These are phyloP conservation scores for Bodo saltans DNA, from an alignment of 78 protist species.

Conservation along the genomic window DNA sequence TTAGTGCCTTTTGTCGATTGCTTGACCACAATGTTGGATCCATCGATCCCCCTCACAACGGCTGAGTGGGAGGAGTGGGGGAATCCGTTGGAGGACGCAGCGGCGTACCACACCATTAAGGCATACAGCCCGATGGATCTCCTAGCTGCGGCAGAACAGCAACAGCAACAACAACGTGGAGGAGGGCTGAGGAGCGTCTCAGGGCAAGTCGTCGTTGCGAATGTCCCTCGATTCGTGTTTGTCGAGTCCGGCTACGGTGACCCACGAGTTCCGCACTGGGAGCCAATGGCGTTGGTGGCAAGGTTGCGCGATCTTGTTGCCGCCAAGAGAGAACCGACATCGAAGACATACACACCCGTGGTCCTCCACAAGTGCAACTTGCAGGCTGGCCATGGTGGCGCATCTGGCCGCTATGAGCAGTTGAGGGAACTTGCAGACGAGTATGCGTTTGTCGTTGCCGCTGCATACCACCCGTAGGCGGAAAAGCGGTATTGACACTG, in stretches of 20 bases:
- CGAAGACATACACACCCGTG: too few relatives aligned
- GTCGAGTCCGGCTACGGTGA: background rate
- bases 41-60: conserved; percentile 55
- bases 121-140: conserved; percentile 21
- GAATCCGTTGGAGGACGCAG: conserved; percentile 33
- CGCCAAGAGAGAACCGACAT: background rate
- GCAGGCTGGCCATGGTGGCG: background rate
- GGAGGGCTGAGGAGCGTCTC: too few relatives aligned
- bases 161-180: too few relatives aligned
- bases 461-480: too few relatives aligned
- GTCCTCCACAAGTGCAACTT: background rate
- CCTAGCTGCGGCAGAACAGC: background rate
- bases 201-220: too few relatives aligned
- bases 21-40: conserved; percentile 58
- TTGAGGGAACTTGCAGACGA: background rate
- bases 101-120: conserved; percentile 33
- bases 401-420: background rate
- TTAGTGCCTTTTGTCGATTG: conserved; percentile 47
- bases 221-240: background rate
- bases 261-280: background rate
- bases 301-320: background rate
- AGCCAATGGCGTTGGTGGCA: background rate
- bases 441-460: conserved; percentile 1
- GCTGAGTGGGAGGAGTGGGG: conserved; percentile 82
- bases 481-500: too few relatives aligned